Evolutionary conservation across 768 basidiomycete species (phyloP).

Genomic region (Amanita rubescens): DNA sequence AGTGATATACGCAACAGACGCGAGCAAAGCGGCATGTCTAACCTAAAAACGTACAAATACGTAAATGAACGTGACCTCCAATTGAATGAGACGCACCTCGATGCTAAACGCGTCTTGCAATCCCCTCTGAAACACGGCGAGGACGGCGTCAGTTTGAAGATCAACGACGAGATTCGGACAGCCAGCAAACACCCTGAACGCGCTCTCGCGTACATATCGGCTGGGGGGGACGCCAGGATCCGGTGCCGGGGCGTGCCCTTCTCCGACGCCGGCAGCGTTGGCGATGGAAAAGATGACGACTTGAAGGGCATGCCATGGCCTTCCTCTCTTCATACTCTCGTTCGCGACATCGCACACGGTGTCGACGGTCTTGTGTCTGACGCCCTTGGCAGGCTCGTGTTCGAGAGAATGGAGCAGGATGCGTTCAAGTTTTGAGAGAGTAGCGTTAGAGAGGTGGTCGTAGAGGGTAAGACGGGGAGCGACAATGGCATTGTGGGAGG

Average conservation of each 20-base stretch:
- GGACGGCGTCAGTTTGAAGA: slow-evolving; percentile 62
- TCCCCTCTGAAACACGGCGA: slow-evolving; percentile 60
- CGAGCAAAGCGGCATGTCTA: slow-evolving; percentile 63
- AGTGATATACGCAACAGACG: slow-evolving; percentile 61
- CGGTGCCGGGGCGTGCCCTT: slow-evolving; percentile 6
- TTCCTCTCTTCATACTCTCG: slow-evolving; percentile 63
- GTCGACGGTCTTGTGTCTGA: slow-evolving; percentile 66
- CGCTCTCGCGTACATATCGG: slow-evolving; percentile 44
- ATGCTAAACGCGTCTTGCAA: slow-evolving; percentile 59
- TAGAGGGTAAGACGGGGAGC: slow-evolving; percentile 53
- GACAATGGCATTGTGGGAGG: slow-evolving; percentile 9
- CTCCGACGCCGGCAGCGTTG: slow-evolving; percentile 20
- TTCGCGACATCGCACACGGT: slow-evolving; percentile 72
- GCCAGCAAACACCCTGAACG: slow-evolving; percentile 65
- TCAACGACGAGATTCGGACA: slow-evolving; percentile 74
- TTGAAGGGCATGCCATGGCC: slow-evolving; percentile 80
- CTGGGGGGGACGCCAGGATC: slow-evolving; percentile 7
- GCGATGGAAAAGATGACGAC: slow-evolving; percentile 65
- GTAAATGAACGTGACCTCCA: not conserved
- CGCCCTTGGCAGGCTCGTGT: slow-evolving; percentile 49
- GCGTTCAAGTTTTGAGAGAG: slow-evolving; percentile 61
- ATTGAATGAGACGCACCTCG: slow-evolving; percentile 33
- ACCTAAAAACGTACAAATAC: slow-evolving; percentile 39
- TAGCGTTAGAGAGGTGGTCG: slow-evolving; percentile 64
- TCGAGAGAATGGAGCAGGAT: slow-evolving; percentile 63